phyloP scores from a whole-genome alignment of 768 basidiomycete species.

The Boletus coccyginus region DNA sequence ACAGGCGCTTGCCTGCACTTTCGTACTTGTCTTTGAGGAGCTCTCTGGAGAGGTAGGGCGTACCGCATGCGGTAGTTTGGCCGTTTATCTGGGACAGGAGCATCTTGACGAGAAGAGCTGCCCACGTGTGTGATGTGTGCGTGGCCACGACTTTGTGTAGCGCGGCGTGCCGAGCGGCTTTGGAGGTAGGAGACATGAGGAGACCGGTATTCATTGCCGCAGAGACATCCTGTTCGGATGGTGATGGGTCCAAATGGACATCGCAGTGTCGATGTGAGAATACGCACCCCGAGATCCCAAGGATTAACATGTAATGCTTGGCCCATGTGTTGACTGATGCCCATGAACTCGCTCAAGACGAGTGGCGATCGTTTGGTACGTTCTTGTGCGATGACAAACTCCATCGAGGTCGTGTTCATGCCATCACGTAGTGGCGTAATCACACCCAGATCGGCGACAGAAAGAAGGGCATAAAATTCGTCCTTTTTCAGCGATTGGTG shows the following conservation, averaged over 20 bases:
- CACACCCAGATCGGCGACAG: constrained; percentile 90
- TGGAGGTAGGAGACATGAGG: constrained; percentile 76
- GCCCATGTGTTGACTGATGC: constrained; percentile 89
- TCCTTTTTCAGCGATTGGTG: constrained; percentile 97
- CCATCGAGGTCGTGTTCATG: constrained; percentile 99
- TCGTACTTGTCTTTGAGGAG: constrained; percentile 60
- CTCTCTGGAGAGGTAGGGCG: constrained; percentile 74
- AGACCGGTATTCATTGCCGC: constrained; percentile 89
- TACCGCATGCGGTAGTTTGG: constrained; percentile 77
- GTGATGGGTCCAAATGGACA: neutral
- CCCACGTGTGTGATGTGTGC: constrained; percentile 96
- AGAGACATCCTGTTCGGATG: constrained; percentile 65
- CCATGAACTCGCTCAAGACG: constrained; percentile 97
- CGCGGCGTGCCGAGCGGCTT: constrained; percentile 65
- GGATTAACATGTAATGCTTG: constrained; percentile 92
- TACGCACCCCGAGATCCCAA: constrained; percentile 84
- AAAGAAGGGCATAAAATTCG: constrained; percentile 94
- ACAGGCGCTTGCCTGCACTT: constrained; percentile 74
- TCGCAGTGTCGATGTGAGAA: neutral
- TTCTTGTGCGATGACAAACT: constrained; percentile 94
- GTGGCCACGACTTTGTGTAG: constrained; percentile 85
- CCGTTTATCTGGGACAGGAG: constrained; percentile 77
- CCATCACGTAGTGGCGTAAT: constrained; percentile 96
- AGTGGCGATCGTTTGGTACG: constrained; percentile 80
- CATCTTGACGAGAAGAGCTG: constrained; percentile 84